phyloP scores from a whole-genome alignment of 2,329 filamentous ascomycete species.

The Verticillium nonalfalfae region DNA sequence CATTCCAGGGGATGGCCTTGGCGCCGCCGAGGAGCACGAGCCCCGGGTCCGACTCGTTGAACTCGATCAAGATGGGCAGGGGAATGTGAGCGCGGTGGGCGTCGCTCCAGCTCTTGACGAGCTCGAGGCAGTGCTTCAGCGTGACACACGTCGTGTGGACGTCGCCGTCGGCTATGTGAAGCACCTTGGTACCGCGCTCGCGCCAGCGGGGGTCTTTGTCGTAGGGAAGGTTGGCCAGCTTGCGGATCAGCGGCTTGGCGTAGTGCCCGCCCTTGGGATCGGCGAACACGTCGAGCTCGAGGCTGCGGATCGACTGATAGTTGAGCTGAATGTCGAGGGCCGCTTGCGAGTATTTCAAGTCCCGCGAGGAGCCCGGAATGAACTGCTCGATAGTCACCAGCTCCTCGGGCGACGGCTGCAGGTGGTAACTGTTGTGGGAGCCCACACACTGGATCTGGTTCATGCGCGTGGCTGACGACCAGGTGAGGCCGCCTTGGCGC shows the following conservation, averaged over 20 bases:
- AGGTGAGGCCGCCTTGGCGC: conserved; percentile 20
- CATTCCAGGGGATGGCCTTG: conserved; percentile 34
- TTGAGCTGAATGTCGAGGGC: conserved; percentile 34
- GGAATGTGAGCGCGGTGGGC: conserved; percentile 35
- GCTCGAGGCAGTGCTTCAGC: conserved; percentile 32
- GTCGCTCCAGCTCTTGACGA: conserved; percentile 37
- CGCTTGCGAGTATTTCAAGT: conserved; percentile 42
- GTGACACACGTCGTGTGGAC: conserved; percentile 38
- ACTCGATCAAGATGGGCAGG: conserved; percentile 41
- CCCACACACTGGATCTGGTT: conserved; percentile 46
- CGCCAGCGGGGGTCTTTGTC: conserved; percentile 30
- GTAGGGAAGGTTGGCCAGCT: conserved; percentile 27
- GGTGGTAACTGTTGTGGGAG: conserved; percentile 46
- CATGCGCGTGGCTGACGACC: conserved; percentile 31
- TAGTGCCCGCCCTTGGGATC: conserved; percentile 41
- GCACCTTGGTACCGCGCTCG: conserved; percentile 38
- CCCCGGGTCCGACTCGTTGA: conserved; percentile 29
- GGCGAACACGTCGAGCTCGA: conserved; percentile 42
- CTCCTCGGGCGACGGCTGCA: conserved; percentile 34
- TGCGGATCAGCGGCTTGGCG: conserved; percentile 34
- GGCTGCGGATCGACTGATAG: conserved; percentile 36
- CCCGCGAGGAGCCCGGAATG: conserved; percentile 20
- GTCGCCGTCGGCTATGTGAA: conserved; percentile 44
- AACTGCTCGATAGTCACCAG: conserved; percentile 30
- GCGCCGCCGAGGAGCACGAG: conserved; percentile 21